Conservation (phyloP, 1,284 basidiomycete genomes). For the Irpex lacteus region DNA sequence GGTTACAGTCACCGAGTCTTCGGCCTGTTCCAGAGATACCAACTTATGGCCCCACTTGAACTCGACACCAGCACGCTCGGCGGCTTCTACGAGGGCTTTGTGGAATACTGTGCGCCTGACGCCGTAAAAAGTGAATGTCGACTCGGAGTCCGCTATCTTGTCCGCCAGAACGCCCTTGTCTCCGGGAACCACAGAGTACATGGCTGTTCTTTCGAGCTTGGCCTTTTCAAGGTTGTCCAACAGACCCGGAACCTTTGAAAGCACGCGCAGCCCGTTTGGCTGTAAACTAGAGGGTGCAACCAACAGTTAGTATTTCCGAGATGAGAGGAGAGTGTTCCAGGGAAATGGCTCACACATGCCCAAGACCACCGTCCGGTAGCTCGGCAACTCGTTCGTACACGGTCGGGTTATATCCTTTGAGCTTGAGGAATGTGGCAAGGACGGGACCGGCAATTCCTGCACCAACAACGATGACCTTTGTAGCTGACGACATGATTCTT, state of each 20-base stretch:
- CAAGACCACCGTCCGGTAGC: constrained; percentile 32
- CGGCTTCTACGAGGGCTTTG: constrained; percentile 31
- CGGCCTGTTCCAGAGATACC: constrained; percentile 31
- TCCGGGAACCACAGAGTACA: constrained; percentile 31
- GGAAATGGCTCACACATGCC: constrained; percentile 31
- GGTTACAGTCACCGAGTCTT: constrained; percentile 31
- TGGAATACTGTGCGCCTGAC: constrained; percentile 33
- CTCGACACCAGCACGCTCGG: constrained; percentile 32
- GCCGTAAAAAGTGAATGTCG: constrained; percentile 10
- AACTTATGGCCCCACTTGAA: constrained; percentile 38
- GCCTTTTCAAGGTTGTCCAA: constrained; percentile 27
- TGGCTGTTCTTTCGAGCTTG: constrained; percentile 21
- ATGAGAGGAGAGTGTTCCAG: neutral
- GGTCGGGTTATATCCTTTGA: constrained; percentile 39
- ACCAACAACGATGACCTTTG: constrained; percentile 9
- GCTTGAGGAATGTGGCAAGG: constrained; percentile 41
- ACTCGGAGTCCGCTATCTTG: neutral
- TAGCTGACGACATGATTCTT: neutral
- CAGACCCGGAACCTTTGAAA: constrained; percentile 38
- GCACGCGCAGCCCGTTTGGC: constrained; percentile 39
- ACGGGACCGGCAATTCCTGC: constrained; percentile 44
- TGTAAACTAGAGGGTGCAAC: constrained; percentile 31
- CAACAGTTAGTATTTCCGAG: neutral
- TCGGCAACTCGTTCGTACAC: constrained; percentile 38
- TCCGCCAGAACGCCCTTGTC: constrained; percentile 32